Base-by-base conservation (phyloP, 192 early-diverging fungal genomes). In the Backusella tuberculispora region DNA sequence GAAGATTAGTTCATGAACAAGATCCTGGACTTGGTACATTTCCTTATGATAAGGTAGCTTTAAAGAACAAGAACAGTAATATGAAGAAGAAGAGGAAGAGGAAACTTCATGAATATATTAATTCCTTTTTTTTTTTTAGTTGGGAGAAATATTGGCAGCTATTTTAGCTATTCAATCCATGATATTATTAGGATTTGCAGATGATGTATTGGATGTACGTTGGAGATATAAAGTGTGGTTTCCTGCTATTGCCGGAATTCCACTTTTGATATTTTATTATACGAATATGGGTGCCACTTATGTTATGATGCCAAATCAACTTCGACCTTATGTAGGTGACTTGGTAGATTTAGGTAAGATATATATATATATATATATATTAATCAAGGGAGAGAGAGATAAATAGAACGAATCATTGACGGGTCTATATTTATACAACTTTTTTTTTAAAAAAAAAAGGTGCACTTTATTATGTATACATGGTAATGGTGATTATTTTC, bases 171-270 rank as follows among this genome's bases (percentile, higher is more conserved):
- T 99, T 60, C 94, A 97, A 75, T 94, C 92, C 66, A 99, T 99
- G 98, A 91, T 97, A 14, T 93, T 99, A 48, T 85, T 99, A 53
- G 98, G 98, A 9, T 99, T 99, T 79, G 97, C 96, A 21, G 98
- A 99, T 81, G 98, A 99, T 78, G 94, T 99, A 14, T 88, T 99
- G 72, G 92, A 98, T 83, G 90, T 99, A 72, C 82, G 94, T 29
- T 99, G 98, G 98, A 80, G 97, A 48, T 93, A 95, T 82, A 99
- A 99, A 82, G 90, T 99, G 48, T 89, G 93, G 82, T 88, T 99
- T 69, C 97, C 98, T 10, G 88, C 93, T 0, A 89, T 99, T 63
- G 96, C 98, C 0, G 93, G 95, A 0, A 90, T 99, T 42, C 98
- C 98, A 13, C 80, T 99, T 21, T 85, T 99, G 63, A 94, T 96